These are phyloP conservation scores for Acorus calamus DNA, from an alignment of 106 monocot genomes.

Conservation along the genomic window DNA sequence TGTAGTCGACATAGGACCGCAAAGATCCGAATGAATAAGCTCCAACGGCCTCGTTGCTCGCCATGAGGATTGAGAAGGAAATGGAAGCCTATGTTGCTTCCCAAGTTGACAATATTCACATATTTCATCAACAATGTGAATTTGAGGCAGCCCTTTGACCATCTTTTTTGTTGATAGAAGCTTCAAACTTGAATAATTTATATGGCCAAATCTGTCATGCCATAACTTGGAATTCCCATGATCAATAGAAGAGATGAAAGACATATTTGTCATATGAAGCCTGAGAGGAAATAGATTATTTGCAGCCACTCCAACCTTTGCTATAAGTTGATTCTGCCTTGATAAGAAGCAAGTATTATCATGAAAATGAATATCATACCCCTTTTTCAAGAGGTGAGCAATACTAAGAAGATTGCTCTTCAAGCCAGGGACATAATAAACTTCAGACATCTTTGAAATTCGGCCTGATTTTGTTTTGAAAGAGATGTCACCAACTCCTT, in stretches of 20 bases:
- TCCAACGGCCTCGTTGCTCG: not conserved
- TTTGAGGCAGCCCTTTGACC: constrained; percentile 3
- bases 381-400: not conserved
- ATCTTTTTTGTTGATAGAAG: constrained; percentile 3
- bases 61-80: not conserved
- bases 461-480: not conserved
- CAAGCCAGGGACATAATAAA: constrained; percentile 3
- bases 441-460: not conserved
- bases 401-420: constrained; percentile 1
- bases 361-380: constrained; percentile 2
- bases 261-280: not conserved
- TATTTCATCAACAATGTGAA: not conserved
- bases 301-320: not conserved
- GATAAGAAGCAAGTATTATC: constrained; percentile 1
- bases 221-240: not conserved
- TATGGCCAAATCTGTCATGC: constrained; percentile 1
- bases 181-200: constrained; percentile 2
- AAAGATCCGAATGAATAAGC: not conserved
- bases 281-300: constrained; percentile 1
- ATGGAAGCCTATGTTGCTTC: constrained; percentile 4
- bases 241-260: not conserved
- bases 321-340: not conserved
- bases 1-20: not conserved
- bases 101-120: constrained; percentile 6
- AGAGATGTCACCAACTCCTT: not conserved